Conservation (phyloP, 306 rosid genomes). For the Quercus parvula region DNA sequence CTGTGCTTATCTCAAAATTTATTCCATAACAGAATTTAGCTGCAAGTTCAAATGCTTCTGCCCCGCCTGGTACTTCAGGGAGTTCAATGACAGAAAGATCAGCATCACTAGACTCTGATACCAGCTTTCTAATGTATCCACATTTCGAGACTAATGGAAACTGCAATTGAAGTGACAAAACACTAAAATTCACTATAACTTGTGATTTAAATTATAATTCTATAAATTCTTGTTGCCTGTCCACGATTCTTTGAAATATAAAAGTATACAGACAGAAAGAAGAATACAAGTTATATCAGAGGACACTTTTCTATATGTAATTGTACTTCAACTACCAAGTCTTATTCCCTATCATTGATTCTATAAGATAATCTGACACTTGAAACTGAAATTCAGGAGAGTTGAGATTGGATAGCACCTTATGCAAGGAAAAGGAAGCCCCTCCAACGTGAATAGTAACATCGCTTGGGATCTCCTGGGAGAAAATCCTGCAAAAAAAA, state of each 20-base stretch:
- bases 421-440: constrained; percentile 75
- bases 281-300: not conserved
- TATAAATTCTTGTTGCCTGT: constrained; percentile 10
- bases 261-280: not conserved
- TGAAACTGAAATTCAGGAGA: constrained; percentile 12
- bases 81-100: constrained; percentile 62
- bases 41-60: constrained; percentile 89
- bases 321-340: not conserved
- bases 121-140: constrained; percentile 71
- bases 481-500: constrained; percentile 73
- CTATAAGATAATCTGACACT: not conserved
- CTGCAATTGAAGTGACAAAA: constrained; percentile 40
- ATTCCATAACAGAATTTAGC: constrained; percentile 97
- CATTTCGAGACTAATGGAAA: constrained; percentile 87
- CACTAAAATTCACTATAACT: constrained; percentile 13
- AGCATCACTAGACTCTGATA: constrained; percentile 67
- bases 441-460: constrained; percentile 70
- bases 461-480: constrained; percentile 97
- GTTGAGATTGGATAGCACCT: constrained; percentile 47
- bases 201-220: not conserved
- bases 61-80: constrained; percentile 75
- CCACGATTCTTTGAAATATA: constrained; percentile 4
- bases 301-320: not conserved
- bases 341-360: not conserved
- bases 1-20: constrained; percentile 75